Evolutionary conservation across 1,284 basidiomycete genomes (phyloP).

Genomic region (Neonothopanus nambi): DNA sequence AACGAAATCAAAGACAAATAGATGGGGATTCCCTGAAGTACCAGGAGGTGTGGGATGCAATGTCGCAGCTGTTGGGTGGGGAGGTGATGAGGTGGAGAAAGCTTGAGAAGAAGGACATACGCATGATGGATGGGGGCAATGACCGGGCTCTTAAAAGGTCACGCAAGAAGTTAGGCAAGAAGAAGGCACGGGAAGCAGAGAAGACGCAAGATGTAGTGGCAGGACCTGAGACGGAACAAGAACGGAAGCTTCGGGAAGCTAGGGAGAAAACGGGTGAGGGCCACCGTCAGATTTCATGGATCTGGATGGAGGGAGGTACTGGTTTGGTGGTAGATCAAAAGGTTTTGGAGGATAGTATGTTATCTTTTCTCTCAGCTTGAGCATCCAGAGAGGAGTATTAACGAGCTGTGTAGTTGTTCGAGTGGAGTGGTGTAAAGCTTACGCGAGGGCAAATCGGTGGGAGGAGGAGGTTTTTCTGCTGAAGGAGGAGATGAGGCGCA

Average conservation of each 20-base stretch:
- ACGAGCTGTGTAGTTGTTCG: too few species aligned
- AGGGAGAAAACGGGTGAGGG: background rate
- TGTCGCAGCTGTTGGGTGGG: background rate
- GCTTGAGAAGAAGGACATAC: background rate
- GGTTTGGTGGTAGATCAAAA: background rate
- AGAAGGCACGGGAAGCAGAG: background rate
- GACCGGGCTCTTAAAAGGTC: background rate
- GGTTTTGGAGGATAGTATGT: background rate
- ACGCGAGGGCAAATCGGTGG: too few species aligned
- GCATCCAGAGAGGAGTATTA: too few species aligned
- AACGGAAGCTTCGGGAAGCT: too few species aligned
- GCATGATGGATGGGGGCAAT: background rate
- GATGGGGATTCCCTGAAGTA: background rate
- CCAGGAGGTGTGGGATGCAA: background rate
- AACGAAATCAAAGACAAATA: constrained; percentile 9
- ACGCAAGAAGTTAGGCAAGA: background rate
- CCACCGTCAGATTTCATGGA: background rate
- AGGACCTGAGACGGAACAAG: too few species aligned
- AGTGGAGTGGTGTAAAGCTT: constrained; percentile 8
- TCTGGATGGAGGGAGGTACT: constrained; percentile 6
- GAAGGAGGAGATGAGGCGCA: background rate
- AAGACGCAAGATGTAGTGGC: too few species aligned
- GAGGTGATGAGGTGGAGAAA: background rate
- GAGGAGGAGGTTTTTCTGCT: background rate
- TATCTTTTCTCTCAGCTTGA: too few species aligned